A percentile compares a stretch with the other conserved stretches of the same genome.
phyloP scores from a whole-genome alignment of 1,139 yeast genomes.

The Lodderomyces elongisporus region DNA sequence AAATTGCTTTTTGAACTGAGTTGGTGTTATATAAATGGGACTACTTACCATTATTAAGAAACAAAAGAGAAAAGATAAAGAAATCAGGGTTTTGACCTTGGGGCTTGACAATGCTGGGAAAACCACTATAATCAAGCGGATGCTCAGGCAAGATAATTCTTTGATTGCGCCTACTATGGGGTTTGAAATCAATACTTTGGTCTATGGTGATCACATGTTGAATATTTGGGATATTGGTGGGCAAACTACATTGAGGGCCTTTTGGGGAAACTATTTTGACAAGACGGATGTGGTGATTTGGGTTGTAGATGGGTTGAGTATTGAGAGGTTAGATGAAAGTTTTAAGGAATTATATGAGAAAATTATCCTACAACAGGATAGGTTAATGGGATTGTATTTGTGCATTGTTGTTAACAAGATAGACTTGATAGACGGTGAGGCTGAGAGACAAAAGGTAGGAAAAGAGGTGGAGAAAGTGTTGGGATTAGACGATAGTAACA shows the following conservation, averaged over 20 bases:
- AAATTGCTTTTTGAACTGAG: no score
- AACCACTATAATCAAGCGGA: conserved; percentile 65
- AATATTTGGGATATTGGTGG: conserved; percentile 90
- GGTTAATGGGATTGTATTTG: conserved; percentile 62
- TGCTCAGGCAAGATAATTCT: conserved; percentile 48
- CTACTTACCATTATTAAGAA: conserved; percentile 74
- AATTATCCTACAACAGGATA: conserved; percentile 65
- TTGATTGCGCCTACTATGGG: conserved; percentile 50
- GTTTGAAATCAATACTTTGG: conserved; percentile 44
- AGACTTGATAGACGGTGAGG: conserved; percentile 34
- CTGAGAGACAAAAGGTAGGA: conserved; percentile 12
- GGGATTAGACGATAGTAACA: conserved; percentile 21
- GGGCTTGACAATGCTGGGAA: conserved; percentile 92
- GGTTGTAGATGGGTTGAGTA: conserved; percentile 77
- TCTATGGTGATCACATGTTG: conserved; percentile 24
- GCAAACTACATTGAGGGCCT: conserved; percentile 68
- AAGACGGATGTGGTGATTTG: conserved; percentile 80
- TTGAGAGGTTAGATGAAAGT: conserved; percentile 62
- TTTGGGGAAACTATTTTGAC: conserved; percentile 91
- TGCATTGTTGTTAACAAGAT: conserved; percentile 54
- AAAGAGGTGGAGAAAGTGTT: conserved; percentile 18
- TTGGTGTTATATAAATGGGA: no score
- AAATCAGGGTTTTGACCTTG: conserved; percentile 66
- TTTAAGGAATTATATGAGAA: conserved; percentile 54
- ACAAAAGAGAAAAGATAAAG: conserved; percentile 75